Evolutionary conservation across 768 basidiomycete genomes (phyloP).

Genomic region (Boletus sensibilis): DNA sequence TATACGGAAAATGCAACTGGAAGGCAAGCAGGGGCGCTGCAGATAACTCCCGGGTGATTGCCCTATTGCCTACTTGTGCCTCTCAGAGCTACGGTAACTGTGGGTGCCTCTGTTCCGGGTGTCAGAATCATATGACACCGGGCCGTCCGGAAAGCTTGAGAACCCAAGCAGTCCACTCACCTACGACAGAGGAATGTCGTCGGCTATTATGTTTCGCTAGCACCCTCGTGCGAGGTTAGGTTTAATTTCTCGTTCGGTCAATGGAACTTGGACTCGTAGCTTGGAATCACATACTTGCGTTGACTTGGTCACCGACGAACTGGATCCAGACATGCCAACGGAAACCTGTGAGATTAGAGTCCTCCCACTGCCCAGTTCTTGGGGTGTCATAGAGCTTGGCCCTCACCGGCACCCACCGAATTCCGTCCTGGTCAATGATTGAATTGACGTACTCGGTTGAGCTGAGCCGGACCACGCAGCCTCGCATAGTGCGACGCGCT

Average conservation of each 20-base stretch:
- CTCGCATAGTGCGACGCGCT: neutral
- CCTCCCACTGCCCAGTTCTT: neutral
- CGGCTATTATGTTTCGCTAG: neutral
- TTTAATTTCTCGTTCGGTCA: neutral
- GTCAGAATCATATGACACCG: neutral
- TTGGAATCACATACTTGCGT: neutral
- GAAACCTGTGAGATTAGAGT: neutral
- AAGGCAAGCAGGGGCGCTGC: neutral
- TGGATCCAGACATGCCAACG: neutral
- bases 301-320: neutral
- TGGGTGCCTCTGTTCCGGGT: neutral
- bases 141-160: neutral
- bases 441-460: constrained; percentile 23
- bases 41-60: neutral
- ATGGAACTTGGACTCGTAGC: neutral
- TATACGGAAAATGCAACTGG: neutral
- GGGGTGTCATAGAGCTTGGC: neutral
- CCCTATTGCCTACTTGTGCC: neutral
- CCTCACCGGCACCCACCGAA: neutral
- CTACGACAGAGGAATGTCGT: neutral
- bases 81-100: neutral
- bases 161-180: neutral
- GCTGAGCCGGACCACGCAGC: constrained; percentile 5
- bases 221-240: neutral
- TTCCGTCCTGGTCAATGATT: neutral